Conservation (phyloP, 2,329 filamentous ascomycete species). For the Bertia moriformis region DNA sequence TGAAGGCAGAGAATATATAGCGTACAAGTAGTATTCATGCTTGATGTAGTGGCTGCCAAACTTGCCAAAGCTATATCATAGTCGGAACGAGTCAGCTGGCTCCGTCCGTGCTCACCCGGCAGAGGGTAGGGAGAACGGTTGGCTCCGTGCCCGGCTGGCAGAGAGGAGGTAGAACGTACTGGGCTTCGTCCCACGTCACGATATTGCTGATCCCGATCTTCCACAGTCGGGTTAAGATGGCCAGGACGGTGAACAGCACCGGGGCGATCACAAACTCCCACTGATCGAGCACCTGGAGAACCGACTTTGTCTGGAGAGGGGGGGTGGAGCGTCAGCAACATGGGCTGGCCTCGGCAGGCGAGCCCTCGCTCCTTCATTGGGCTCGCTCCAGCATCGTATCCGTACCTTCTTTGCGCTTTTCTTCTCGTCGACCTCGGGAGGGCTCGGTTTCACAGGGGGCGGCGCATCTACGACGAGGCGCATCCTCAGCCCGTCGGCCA, state of each 20-base stretch:
- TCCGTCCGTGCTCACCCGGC: slow-evolving; percentile 6
- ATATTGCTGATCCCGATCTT: slow-evolving; percentile 57
- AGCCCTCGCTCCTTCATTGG: too few relatives aligned
- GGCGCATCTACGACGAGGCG: slow-evolving; percentile 33
- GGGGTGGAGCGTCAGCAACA: slow-evolving; percentile 9
- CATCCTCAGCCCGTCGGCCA: slow-evolving; percentile 38
- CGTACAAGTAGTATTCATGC: slow-evolving; percentile 12
- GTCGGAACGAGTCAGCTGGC: slow-evolving; percentile 10
- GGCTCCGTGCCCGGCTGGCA: slow-evolving; percentile 38
- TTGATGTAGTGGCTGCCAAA: neutral
- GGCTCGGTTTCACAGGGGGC: slow-evolving; percentile 17
- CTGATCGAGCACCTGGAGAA: slow-evolving; percentile 47
- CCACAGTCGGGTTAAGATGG: slow-evolving; percentile 53
- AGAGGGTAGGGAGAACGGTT: slow-evolving; percentile 12
- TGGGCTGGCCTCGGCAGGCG: too few relatives aligned
- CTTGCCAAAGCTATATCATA: slow-evolving; percentile 1
- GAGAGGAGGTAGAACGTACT: neutral
- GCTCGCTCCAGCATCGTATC: too few relatives aligned
- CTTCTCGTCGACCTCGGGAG: slow-evolving; percentile 37
- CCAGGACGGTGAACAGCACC: slow-evolving; percentile 43
- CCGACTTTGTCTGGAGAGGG: slow-evolving; percentile 28
- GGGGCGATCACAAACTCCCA: slow-evolving; percentile 49
- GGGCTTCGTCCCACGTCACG: slow-evolving; percentile 43
- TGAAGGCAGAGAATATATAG: too few relatives aligned
- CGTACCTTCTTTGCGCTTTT: slow-evolving; percentile 48